phyloP scores from a whole-genome alignment of 2,329 filamentous ascomycete species.

The Beauveria australis region DNA sequence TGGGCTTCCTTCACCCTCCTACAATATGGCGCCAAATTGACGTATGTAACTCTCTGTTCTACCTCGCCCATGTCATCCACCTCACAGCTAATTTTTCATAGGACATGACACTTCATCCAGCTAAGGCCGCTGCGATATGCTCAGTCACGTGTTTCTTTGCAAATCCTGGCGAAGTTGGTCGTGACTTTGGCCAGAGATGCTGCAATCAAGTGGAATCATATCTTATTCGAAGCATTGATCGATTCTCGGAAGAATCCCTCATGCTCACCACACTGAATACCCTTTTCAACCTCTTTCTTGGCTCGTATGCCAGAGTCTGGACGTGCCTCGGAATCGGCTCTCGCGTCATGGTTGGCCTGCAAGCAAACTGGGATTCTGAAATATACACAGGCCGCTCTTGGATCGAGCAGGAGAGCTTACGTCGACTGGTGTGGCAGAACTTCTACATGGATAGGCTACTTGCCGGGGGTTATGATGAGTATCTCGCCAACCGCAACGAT shows the following conservation, averaged over 20 bases:
- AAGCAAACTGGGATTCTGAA: slow-evolving; percentile 31
- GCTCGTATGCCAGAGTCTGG: slow-evolving; percentile 32
- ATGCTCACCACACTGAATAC: slow-evolving; percentile 28
- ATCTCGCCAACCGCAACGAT: slow-evolving; percentile 28
- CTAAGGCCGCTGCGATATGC: slow-evolving; percentile 30
- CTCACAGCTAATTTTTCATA: slow-evolving; percentile 4
- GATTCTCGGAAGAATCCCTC: slow-evolving; percentile 26
- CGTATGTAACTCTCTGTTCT: slow-evolving; percentile 14
- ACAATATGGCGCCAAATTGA: slow-evolving; percentile 28
- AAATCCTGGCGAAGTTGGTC: slow-evolving; percentile 23
- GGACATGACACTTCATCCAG: slow-evolving; percentile 26
- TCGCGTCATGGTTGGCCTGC: slow-evolving; percentile 29
- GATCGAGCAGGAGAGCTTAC: slow-evolving; percentile 27
- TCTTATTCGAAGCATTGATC: slow-evolving; percentile 32
- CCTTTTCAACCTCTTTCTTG: slow-evolving; percentile 28
- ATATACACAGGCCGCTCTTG: slow-evolving; percentile 21
- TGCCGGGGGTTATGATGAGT: slow-evolving; percentile 32
- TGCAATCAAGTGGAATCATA: slow-evolving; percentile 31
- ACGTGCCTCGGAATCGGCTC: slow-evolving; percentile 29
- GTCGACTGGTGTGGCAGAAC: slow-evolving; percentile 31
- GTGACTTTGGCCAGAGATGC: slow-evolving; percentile 30
- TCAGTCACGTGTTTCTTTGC: slow-evolving; percentile 29
- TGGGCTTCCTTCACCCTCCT: slow-evolving; percentile 30
- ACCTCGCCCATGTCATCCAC: neutral
- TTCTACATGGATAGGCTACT: slow-evolving; percentile 31